Percentiles rank a stretch among this genome's conserved stretches.
Conservation (phyloP, 2,329 filamentous ascomycete genomes). For the Coniella lustricola region DNA sequence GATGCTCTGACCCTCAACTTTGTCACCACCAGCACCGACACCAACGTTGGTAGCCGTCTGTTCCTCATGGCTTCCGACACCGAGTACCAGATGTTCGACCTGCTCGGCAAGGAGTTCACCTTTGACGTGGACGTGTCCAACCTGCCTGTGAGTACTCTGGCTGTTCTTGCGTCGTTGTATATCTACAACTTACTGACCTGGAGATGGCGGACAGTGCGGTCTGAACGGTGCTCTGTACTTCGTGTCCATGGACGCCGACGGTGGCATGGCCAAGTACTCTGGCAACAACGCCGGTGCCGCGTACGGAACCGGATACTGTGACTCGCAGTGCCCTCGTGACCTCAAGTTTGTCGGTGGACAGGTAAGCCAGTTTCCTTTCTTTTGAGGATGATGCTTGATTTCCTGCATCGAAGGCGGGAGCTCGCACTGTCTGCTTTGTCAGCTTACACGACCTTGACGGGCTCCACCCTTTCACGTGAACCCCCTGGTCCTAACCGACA, state of each 20-base stretch:
- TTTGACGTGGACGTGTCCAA: conserved; percentile 66
- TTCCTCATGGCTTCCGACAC: conserved; percentile 57
- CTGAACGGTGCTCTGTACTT: conserved; percentile 67
- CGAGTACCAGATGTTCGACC: conserved; percentile 58
- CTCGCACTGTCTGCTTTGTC: too few relatives aligned
- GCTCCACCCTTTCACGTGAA: too few relatives aligned
- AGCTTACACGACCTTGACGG: too few relatives aligned
- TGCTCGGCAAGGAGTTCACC: conserved; percentile 62
- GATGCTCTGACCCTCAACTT: conserved; percentile 43
- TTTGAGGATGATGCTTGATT: too few relatives aligned
- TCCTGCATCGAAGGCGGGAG: too few relatives aligned
- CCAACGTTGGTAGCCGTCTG: conserved; percentile 48
- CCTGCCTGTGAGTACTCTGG: conserved; percentile 32
- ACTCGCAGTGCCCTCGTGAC: conserved; percentile 46
- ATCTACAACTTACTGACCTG: too few relatives aligned
- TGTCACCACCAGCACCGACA: conserved; percentile 37
- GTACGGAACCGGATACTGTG: conserved; percentile 55
- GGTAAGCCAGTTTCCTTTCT: too few relatives aligned
- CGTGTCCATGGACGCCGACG: conserved; percentile 53
- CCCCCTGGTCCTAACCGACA: too few relatives aligned
- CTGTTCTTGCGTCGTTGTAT: too few relatives aligned
- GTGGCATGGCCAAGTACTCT: conserved; percentile 42
- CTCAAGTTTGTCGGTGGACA: conserved; percentile 54
- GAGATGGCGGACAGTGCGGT: conserved; percentile 48
- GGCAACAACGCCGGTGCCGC: conserved; percentile 48